Evolutionary conservation across 805 yeast species (phyloP).

Genomic region (Kodamaea fukazawae): DNA sequence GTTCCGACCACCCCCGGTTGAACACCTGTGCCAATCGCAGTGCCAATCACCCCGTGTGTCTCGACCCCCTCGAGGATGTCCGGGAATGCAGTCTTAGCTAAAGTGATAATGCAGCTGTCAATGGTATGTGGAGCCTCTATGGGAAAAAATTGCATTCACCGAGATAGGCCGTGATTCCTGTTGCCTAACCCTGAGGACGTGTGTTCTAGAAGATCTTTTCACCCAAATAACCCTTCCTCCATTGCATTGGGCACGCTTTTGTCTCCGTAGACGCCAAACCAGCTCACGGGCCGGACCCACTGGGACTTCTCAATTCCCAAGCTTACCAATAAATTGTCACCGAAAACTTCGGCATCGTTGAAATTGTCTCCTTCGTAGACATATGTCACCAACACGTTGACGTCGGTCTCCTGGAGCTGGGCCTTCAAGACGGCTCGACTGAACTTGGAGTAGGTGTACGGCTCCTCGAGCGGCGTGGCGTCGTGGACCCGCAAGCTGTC

Average conservation of each 20-base stretch:
- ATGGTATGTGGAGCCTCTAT: too few relatives aligned
- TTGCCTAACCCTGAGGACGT: too few relatives aligned
- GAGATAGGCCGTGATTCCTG: too few relatives aligned
- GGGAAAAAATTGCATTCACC: too few relatives aligned
- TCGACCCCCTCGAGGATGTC: too few relatives aligned
- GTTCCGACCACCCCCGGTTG: too few relatives aligned
- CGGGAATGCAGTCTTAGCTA: too few relatives aligned
- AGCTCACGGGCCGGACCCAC: constrained; percentile 66
- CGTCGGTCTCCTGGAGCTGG: constrained; percentile 14
- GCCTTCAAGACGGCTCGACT: constrained; percentile 6
- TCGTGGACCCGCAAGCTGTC: constrained; percentile 24
- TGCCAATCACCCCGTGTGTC: too few relatives aligned
- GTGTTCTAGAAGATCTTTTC: too few relatives aligned
- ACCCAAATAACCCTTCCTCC: constrained; percentile 67
- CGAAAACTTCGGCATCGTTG: constrained; percentile 59
- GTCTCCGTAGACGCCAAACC: constrained; percentile 84
- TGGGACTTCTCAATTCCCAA: constrained; percentile 19
- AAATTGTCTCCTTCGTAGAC: constrained; percentile 92
- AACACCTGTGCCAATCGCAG: too few relatives aligned
- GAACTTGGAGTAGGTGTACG: constrained; percentile 10
- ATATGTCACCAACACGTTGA: constrained; percentile 50
- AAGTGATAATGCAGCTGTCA: too few relatives aligned
- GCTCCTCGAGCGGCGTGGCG: constrained; percentile 11
- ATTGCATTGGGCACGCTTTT: constrained; percentile 62
- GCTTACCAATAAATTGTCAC: constrained; percentile 32